Evolutionary conservation across 2,329 filamentous ascomycete species (phyloP), one percentile per base, ranked within the genome.

Genomic region (Akanthomyces uredinophilus): DNA sequence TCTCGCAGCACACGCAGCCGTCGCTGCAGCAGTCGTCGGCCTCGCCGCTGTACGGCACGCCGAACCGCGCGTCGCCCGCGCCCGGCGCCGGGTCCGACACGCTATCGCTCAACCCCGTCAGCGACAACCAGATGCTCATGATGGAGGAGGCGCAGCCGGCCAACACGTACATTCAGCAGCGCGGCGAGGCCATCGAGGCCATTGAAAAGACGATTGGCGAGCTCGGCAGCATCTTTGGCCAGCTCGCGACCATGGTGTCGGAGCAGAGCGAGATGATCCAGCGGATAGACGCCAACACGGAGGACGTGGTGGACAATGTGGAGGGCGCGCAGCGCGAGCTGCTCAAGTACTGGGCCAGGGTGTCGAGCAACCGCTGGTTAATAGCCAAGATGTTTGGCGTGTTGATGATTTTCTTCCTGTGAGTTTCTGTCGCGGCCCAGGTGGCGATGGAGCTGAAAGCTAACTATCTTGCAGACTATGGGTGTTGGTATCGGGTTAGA

Each of bases 231-330:
- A 97, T 97, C 65, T 98, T 98, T 73, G 91, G 92, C 10, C 94
- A 99, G 75, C 79, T 99, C 55, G 94, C 95, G 41, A 88, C 91
- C 67, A 98, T 99, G 95, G 95, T 99, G 35, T 92, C 90, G 61
- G 94, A 99, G 74, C 95, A 99, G 77, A 92, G 91, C 65, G 95
- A 97, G 76, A 96, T 96, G 89, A 96, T 99, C 67, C 92, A 98
- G 76, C 84, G 94, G 55, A 97, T 97, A 71, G 94, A 98, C 70
- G 94, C 94, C 66, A 97, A 98, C 75, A 97, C 94, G 1, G 95
- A 99, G 71, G 93, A 97, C 69, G 92, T 99, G 6, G 94, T 99
- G 60, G 94, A 98, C 71, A 99, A 99, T 69, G 94, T 99, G n/a
- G 87, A 96, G 71, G 95, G 95, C 20, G 95, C 95, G 6, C 95